Evolutionary conservation across 2,329 filamentous ascomycete genomes (phyloP).

Genomic region (Sclerotiophoma versabilis): DNA sequence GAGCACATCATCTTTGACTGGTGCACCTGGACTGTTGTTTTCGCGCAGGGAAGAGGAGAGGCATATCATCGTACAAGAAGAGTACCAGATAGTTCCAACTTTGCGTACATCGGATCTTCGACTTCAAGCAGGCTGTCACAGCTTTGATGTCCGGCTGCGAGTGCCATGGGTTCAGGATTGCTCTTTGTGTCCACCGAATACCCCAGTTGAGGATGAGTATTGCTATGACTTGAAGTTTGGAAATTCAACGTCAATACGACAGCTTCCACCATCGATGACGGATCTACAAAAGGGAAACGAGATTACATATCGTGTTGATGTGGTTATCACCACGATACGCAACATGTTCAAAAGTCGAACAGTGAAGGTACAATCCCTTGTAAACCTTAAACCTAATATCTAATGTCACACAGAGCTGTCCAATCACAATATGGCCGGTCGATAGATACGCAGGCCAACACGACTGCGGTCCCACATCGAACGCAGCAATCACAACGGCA

Average conservation of each 20-base stretch:
- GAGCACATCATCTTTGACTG: constrained; percentile 9
- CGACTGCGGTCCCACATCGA: background rate
- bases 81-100: constrained; percentile 7
- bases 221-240: background rate
- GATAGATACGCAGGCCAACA: background rate
- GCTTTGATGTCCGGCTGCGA: constrained; percentile 16
- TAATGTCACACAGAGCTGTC: constrained; percentile 4
- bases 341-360: constrained; percentile 24
- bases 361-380: constrained; percentile 1
- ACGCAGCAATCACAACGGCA: background rate
- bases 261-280: constrained; percentile 20
- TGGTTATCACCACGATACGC: constrained; percentile 11
- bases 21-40: constrained; percentile 13
- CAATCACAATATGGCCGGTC: constrained; percentile 16
- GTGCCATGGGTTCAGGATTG: constrained; percentile 17
- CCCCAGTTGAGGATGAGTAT: background rate
- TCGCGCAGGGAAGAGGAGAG: constrained; percentile 13
- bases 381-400: background rate
- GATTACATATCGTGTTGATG: constrained; percentile 19
- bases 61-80: constrained; percentile 12
- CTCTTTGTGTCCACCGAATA: constrained; percentile 16
- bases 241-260: background rate
- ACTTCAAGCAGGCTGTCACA: constrained; percentile 20
- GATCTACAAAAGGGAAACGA: constrained; percentile 11
- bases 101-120: background rate